These are phyloP conservation scores for Akanthomyces dipterigenus DNA, from an alignment of 2,329 filamentous ascomycete genomes.

Conservation along the genomic window DNA sequence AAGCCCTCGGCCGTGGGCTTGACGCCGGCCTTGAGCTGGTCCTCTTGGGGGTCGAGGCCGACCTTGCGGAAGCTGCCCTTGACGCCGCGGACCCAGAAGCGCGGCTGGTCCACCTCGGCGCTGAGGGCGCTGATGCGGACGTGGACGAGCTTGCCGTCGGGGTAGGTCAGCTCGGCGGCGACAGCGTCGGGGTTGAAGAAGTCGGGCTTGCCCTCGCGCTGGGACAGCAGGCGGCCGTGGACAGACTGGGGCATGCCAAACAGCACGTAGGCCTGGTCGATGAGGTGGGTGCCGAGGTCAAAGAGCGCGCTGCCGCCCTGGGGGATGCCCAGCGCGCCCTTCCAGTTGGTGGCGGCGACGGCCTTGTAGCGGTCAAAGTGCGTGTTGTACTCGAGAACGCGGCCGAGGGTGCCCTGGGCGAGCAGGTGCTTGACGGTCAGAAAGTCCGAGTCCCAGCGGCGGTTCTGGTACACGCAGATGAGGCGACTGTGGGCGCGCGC, in stretches of 20 bases:
- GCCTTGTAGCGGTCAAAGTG: constrained; percentile 73
- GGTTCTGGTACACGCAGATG: constrained; percentile 68
- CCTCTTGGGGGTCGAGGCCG: constrained; percentile 67
- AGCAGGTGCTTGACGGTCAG: constrained; percentile 60
- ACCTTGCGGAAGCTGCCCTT: constrained; percentile 70
- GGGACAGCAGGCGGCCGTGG: constrained; percentile 61
- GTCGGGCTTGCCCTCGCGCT: constrained; percentile 42
- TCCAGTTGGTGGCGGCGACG: constrained; percentile 57
- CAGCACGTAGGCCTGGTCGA: constrained; percentile 66
- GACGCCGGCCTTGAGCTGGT: constrained; percentile 59
- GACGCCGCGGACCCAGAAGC: constrained; percentile 71
- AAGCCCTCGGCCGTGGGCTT: constrained; percentile 56
- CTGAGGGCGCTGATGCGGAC: constrained; percentile 64
- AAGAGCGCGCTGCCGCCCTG: constrained; percentile 64
- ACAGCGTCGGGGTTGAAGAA: constrained; percentile 50
- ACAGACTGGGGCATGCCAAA: constrained; percentile 64
- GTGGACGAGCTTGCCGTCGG: constrained; percentile 55
- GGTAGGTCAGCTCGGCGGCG: constrained; percentile 62
- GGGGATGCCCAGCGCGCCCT: constrained; percentile 50
- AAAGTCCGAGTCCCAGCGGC: constrained; percentile 73
- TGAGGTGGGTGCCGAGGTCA: constrained; percentile 68
- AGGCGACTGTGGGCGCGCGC: constrained; percentile 44
- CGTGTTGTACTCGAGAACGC: constrained; percentile 70
- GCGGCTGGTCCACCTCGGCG: constrained; percentile 60
- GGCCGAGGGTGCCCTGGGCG: constrained; percentile 52